These are phyloP conservation scores for Starmerella apis DNA, from an alignment of 805 yeast species.

Conservation along the genomic window DNA sequence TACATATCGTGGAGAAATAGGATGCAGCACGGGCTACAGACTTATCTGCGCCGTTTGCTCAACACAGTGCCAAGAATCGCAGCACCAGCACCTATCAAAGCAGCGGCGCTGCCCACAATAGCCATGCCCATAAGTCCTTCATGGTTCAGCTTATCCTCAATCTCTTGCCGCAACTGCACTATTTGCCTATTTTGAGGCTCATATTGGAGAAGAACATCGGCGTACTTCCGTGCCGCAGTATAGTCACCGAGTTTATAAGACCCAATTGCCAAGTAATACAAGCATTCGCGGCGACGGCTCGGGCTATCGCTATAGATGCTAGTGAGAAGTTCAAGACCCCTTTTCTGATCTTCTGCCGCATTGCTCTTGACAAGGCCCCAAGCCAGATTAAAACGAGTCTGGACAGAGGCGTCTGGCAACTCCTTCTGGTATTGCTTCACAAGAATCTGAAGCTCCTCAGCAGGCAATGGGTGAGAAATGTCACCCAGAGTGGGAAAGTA, in stretches of 20 bases:
- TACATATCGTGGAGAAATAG: conserved; percentile 32
- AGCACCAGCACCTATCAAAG: conserved; percentile 75
- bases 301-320: conserved; percentile 61
- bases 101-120: conserved; percentile 66
- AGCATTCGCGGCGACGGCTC: conserved; percentile 73
- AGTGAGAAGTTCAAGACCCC: conserved; percentile 64
- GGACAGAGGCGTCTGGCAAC: conserved; percentile 67
- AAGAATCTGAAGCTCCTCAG: conserved; percentile 64
- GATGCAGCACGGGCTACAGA: too few relatives aligned
- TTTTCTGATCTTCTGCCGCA: conserved; percentile 51
- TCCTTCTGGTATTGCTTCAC: conserved; percentile 71
- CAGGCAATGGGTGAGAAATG: conserved; percentile 43
- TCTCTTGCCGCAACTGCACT: conserved; percentile 53
- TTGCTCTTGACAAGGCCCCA: conserved; percentile 86
- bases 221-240: conserved; percentile 71
- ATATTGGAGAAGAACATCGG: conserved; percentile 60
- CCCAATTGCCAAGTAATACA: conserved; percentile 80
- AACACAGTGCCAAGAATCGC: conserved; percentile 32
- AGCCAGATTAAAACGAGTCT: conserved; percentile 84
- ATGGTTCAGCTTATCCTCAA: conserved; percentile 72
- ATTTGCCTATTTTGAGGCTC: conserved; percentile 87
- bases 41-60: conserved; percentile 16
- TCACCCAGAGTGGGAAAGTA: conserved; percentile 25
- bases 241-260: conserved; percentile 82
- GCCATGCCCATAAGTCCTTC: conserved; percentile 89